These are phyloP conservation scores for Azolla pinnata DNA, from an alignment of 75 land plant genomes.

Conservation along the genomic window DNA sequence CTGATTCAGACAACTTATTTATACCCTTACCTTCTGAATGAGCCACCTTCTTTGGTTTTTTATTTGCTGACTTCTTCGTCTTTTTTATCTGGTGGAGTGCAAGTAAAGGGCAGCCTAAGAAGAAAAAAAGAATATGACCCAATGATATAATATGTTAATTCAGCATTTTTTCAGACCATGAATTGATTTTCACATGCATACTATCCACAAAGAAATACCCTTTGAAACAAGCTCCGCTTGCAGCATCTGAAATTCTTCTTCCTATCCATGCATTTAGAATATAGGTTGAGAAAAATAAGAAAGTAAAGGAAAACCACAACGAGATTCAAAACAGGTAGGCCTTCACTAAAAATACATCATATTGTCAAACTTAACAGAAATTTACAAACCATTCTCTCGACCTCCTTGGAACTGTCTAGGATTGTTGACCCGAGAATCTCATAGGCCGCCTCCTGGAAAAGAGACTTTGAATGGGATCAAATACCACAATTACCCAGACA, in stretches of 20 bases:
- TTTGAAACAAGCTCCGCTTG: not conserved
- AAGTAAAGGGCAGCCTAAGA: slow-evolving; percentile 5
- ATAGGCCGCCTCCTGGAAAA: slow-evolving; percentile 6
- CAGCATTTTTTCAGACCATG: no score
- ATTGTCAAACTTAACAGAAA: not conserved
- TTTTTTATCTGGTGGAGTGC: not conserved
- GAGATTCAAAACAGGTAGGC: not conserved
- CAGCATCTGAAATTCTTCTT: slow-evolving; percentile 6
- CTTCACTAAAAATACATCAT: not conserved
- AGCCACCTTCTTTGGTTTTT: not conserved
- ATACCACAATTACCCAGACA: no score
- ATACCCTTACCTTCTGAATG: not conserved
- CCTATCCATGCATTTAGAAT: no score
- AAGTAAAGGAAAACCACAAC: not conserved
- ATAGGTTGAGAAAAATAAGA: not conserved
- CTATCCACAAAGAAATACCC: slow-evolving; percentile 1
- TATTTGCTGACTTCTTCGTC: not conserved
- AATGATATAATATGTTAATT: not conserved
- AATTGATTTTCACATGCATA: no score
- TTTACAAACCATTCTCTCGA: not conserved
- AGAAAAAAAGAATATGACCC: not conserved
- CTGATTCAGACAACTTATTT: not conserved
- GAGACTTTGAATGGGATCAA: no score
- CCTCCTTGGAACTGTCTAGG: slow-evolving; percentile 2
- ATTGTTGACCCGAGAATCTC: slow-evolving; percentile 7